Evolutionary conservation across 495 filamentous ascomycete genomes (phyloP), one percentile per base, ranked within the genome.

Genomic region (Astrothelium macrocarpum): DNA sequence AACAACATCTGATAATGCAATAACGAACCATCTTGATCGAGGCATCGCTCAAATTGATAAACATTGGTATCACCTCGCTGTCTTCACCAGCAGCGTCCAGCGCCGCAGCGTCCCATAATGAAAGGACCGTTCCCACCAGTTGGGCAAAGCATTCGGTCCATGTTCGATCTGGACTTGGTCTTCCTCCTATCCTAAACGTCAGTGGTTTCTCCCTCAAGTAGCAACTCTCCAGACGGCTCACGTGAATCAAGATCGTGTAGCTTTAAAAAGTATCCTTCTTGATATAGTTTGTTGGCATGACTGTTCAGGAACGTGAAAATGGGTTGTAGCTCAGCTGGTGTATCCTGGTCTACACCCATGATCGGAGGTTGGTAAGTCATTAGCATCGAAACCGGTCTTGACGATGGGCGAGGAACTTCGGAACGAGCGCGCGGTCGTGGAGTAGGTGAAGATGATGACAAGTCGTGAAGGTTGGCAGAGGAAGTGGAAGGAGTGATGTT

Each of bases 81-180:
- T 93, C 85, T 49, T 87, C 84, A 20, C 85, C 90, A 16, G 90
- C 91, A 46, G 86, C 86, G 80, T 97, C 94, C 71, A 99, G 80
- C 74, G 92, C 91, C 65, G 88, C 85, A 23, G 93, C 92, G 77
- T 97, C 94, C 94, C 94, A 99, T 25, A 97, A 79, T 5, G 93
- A 97, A 58, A 99, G 79, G 25, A 97, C 89, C 0, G 93, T 97
- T 63, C 94, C 94, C 18, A 96, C 90, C 20, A 99, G 82, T 71
- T 97, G 94, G 4, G 92, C 94, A 77, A 97, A 99, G 74, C 90
- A 97, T 82, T 99, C 94, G 26, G 86, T 85, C 94, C 94, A 99
- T 63, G 85, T 88, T 66, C 95, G 86, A 75, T 97, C 94, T 12
- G 80, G 73, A 70, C 89, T 91, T 4, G 90, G 88, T 59, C 89